A percentile compares a stretch with the other conserved stretches of the same genome.
Evolutionary conservation across 2,329 filamentous ascomycete genomes (phyloP).

Genomic region (Nemania bipapillata): DNA sequence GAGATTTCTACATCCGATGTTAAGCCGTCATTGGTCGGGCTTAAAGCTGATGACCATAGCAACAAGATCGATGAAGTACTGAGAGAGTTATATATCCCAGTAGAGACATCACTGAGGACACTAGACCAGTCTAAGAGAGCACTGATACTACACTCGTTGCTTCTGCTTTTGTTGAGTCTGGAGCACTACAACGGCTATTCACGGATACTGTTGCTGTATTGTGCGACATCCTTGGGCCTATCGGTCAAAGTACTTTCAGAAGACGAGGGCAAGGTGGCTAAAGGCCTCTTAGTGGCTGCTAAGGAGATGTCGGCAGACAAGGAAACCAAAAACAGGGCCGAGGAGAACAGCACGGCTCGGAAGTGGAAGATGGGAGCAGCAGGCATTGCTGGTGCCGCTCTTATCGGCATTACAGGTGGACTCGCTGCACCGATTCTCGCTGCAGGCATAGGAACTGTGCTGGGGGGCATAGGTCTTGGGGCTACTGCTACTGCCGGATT

Average conservation of each 20-base stretch:
- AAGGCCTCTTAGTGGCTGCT: slow-evolving; percentile 78
- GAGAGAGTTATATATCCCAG: slow-evolving; percentile 67
- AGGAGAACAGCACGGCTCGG: slow-evolving; percentile 70
- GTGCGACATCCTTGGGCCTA: slow-evolving; percentile 77
- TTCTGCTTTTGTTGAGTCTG: slow-evolving; percentile 78
- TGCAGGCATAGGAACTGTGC: slow-evolving; percentile 81
- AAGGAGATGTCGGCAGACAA: slow-evolving; percentile 72
- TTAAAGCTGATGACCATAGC: slow-evolving; percentile 47
- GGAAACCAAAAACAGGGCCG: slow-evolving; percentile 69
- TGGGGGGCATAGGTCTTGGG: slow-evolving; percentile 82
- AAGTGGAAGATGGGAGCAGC: slow-evolving; percentile 75
- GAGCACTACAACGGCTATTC: slow-evolving; percentile 82
- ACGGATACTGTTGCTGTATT: slow-evolving; percentile 73
- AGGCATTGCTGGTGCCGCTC: slow-evolving; percentile 60
- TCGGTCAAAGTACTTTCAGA: slow-evolving; percentile 71
- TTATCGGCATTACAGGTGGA: slow-evolving; percentile 78
- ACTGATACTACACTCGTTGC: slow-evolving; percentile 75
- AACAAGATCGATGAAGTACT: slow-evolving; percentile 62
- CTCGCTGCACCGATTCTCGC: slow-evolving; percentile 82
- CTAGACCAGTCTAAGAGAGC: slow-evolving; percentile 69
- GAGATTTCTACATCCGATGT: slow-evolving; percentile 20
- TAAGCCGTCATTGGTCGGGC: slow-evolving; percentile 21
- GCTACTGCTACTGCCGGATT: slow-evolving; percentile 81
- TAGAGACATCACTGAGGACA: slow-evolving; percentile 69
- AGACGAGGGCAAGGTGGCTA: slow-evolving; percentile 79